A percentile compares a stretch with the other conserved stretches of the same genome.
These are phyloP conservation scores for Penicillium sp. DNA, from an alignment of 2,329 filamentous ascomycete genomes.

Conservation along the genomic window DNA sequence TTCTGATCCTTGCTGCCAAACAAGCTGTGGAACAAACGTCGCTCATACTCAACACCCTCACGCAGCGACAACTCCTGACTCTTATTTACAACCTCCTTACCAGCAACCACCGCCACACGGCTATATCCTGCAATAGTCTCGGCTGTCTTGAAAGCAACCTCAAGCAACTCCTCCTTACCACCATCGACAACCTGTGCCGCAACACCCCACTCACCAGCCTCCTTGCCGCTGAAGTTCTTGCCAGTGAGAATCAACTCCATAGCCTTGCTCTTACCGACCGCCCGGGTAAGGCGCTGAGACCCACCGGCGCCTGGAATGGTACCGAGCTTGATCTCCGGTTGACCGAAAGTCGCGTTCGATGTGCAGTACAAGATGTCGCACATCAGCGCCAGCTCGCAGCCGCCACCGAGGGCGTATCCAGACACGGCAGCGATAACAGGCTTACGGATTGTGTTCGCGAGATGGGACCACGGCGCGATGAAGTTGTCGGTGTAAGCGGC, in stretches of 20 bases:
- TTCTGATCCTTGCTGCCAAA: constrained; percentile 98
- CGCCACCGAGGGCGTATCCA: constrained; percentile 89
- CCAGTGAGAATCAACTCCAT: constrained; percentile 93
- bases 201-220: constrained; percentile 88
- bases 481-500: constrained; percentile 86
- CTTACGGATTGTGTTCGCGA: constrained; percentile 83
- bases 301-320: constrained; percentile 90
- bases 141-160: constrained; percentile 76
- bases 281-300: constrained; percentile 80
- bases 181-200: constrained; percentile 75
- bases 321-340: constrained; percentile 95
- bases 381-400: constrained; percentile 97
- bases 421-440: constrained; percentile 93
- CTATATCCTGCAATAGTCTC: constrained; percentile 87
- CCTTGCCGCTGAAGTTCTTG: constrained; percentile 74
- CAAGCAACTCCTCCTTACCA: constrained; percentile 76
- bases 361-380: constrained; percentile 93
- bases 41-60: constrained; percentile 93
- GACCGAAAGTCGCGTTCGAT: constrained; percentile 81
- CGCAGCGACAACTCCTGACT: constrained; percentile 84
- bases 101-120: constrained; percentile 79
- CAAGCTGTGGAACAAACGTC: constrained; percentile 84
- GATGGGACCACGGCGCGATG: constrained; percentile 89
- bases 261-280: constrained; percentile 77
- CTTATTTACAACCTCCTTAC: constrained; percentile 99